These are phyloP conservation scores for Grosmannia huntii DNA, from an alignment of 2,329 filamentous ascomycete species.

Conservation along the genomic window DNA sequence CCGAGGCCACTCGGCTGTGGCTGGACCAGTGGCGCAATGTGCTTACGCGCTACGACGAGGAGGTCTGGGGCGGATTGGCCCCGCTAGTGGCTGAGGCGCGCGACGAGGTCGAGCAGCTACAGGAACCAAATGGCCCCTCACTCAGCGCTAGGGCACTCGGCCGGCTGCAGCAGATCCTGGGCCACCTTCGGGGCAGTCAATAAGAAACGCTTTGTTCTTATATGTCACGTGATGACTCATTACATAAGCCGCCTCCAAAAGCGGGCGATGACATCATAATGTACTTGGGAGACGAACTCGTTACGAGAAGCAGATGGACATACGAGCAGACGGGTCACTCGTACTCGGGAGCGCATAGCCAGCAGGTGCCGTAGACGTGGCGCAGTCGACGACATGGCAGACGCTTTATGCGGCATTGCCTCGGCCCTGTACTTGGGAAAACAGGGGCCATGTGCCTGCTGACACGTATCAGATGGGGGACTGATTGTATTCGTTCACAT, in stretches of 20 bases:
- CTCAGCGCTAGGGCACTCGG: conserved; percentile 21
- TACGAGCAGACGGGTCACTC: not conserved
- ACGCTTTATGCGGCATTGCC: no score
- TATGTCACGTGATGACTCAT: not conserved
- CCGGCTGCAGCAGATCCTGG: conserved; percentile 26
- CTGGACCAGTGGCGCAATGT: conserved; percentile 43
- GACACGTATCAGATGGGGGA: not conserved
- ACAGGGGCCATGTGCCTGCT: not conserved
- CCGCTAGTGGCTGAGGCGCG: conserved; percentile 43
- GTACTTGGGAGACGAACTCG: no score
- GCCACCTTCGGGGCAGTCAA: conserved; percentile 19
- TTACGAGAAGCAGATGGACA: not conserved
- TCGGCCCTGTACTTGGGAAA: no score
- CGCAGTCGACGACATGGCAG: not conserved
- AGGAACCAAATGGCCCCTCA: conserved; percentile 10
- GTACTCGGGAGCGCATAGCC: no score
- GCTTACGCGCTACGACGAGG: conserved; percentile 44
- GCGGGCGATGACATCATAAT: no score
- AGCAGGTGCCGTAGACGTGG: not conserved
- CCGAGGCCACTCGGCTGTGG: conserved; percentile 31
- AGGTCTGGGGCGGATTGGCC: conserved; percentile 55
- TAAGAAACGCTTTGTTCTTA: not conserved
- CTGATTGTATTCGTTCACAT: no score
- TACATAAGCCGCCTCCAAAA: no score
- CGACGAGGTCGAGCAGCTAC: conserved; percentile 36